A percentile compares a stretch with the other conserved stretches of the same genome.
Evolutionary conservation across 257 asterid genomes (phyloP).

Genomic region (Rubia yunnanensis): DNA sequence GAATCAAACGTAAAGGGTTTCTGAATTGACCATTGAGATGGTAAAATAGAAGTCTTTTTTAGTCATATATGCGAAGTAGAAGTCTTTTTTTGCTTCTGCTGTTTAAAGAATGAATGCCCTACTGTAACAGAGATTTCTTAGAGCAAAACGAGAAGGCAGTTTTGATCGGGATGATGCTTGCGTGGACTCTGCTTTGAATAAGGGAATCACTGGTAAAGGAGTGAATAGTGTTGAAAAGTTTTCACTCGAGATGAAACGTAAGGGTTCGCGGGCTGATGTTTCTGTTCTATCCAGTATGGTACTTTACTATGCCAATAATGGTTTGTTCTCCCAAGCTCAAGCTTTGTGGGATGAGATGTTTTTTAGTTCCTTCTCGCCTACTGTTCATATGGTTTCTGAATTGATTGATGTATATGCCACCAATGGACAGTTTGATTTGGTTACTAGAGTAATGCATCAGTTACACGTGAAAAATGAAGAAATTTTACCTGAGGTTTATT

Average conservation of each 20-base stretch:
- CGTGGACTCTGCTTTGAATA: background rate
- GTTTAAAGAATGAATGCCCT: background rate
- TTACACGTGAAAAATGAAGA: slow-evolving; percentile 32
- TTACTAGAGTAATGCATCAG: slow-evolving; percentile 39
- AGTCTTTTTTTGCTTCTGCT: background rate
- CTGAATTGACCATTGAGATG: background rate
- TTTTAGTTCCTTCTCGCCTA: slow-evolving; percentile 43
- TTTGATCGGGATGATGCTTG: slow-evolving; percentile 1
- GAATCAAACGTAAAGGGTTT: background rate
- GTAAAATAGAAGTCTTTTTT: background rate
- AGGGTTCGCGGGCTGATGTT: slow-evolving; percentile 17
- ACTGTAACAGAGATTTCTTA: slow-evolving; percentile 8
- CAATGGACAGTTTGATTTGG: slow-evolving; percentile 34
- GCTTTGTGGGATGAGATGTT: slow-evolving; percentile 56
- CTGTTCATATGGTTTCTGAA: slow-evolving; percentile 37
- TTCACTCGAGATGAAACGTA: slow-evolving; percentile 20
- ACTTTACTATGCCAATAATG: slow-evolving; percentile 39
- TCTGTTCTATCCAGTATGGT: slow-evolving; percentile 36
- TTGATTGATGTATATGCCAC: slow-evolving; percentile 42
- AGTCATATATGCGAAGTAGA: background rate
- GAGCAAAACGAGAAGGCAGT: slow-evolving; percentile 4
- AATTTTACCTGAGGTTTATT: slow-evolving; percentile 29
- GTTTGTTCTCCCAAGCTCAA: slow-evolving; percentile 34
- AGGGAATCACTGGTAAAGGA: slow-evolving; percentile 18
- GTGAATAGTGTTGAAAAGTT: slow-evolving; percentile 20